phyloP scores from a whole-genome alignment of 2,329 filamentous ascomycete genomes.

The Huntiella abstrusa region DNA sequence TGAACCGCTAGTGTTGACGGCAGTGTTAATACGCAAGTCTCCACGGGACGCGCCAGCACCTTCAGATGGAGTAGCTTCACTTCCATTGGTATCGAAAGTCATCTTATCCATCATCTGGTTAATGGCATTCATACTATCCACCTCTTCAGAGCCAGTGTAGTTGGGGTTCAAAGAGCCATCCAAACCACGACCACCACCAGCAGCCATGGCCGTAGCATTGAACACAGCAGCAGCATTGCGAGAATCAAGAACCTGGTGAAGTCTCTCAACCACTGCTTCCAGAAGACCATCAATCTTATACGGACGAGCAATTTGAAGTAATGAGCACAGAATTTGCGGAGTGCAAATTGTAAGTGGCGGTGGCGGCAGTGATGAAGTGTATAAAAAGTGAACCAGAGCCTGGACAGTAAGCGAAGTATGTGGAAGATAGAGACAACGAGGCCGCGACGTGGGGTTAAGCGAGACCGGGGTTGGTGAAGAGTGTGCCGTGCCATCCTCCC shows the following conservation, averaged over 20 bases:
- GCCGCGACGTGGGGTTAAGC: constrained; percentile 45
- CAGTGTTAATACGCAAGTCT: constrained; percentile 30
- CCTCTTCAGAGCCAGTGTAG: constrained; percentile 28
- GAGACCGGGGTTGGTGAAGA: constrained; percentile 39
- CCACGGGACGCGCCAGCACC: constrained; percentile 13
- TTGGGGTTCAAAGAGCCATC: constrained; percentile 47
- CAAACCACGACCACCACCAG: constrained; percentile 74
- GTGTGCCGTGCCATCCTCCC: constrained; percentile 24
- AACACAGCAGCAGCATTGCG: constrained; percentile 93
- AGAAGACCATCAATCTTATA: constrained; percentile 86
- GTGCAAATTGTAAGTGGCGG: constrained; percentile 64
- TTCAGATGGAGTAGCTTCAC: neutral
- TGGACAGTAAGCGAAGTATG: constrained; percentile 82
- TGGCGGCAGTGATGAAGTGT: constrained; percentile 73
- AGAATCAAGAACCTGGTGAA: constrained; percentile 78
- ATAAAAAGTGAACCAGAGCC: constrained; percentile 79
- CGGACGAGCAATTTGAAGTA: constrained; percentile 80
- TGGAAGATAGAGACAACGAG: constrained; percentile 76
- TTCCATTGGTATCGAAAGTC: constrained; percentile 2
- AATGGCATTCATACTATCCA: constrained; percentile 5
- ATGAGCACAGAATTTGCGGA: constrained; percentile 85
- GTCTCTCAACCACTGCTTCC: constrained; percentile 77
- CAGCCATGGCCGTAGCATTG: constrained; percentile 95
- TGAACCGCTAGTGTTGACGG: constrained; percentile 17
- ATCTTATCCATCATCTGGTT: constrained; percentile 7